A percentile compares a stretch with the other conserved stretches of the same genome.
Conservation (phyloP, 208 protist genomes). For the Acanthamoeba castellanii region DNA sequence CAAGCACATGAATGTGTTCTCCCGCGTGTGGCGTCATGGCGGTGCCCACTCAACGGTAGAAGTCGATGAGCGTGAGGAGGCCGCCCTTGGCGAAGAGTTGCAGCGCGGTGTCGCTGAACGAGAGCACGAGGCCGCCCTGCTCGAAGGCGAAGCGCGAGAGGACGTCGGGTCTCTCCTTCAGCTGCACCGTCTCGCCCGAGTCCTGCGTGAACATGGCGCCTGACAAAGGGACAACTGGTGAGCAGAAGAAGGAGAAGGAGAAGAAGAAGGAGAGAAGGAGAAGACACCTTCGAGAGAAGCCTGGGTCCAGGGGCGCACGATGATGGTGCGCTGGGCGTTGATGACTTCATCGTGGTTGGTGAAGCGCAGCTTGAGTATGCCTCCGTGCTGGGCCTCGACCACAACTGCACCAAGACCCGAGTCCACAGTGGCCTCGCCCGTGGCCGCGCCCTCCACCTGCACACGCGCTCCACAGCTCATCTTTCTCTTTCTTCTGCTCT, state of each 20-base stretch:
- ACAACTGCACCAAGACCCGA: not conserved
- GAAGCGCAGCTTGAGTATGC: constrained; percentile 19
- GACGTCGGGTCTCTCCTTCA: not conserved
- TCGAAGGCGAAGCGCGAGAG: not conserved
- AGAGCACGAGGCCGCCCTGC: not conserved
- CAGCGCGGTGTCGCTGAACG: not conserved
- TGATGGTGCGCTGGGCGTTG: not conserved
- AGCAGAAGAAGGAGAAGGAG: not conserved
- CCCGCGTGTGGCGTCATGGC: too few relatives aligned
- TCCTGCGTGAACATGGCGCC: constrained; percentile 7
- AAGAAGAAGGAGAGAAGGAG: not conserved
- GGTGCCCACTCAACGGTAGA: not conserved
- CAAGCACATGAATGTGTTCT: too few relatives aligned
- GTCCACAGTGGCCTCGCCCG: not conserved
- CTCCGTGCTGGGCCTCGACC: not conserved
- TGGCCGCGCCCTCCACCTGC: not conserved
- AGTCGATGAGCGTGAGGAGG: constrained; percentile 6
- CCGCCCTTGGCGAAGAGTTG: not conserved
- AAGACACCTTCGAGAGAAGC: not conserved
- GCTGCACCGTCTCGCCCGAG: not conserved
- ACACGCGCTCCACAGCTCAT: not conserved
- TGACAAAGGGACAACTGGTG: too few relatives aligned
- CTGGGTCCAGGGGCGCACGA: not conserved
- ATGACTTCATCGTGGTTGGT: not conserved
- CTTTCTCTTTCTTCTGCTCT: not conserved